A percentile compares a stretch with the other conserved stretches of the same genome.
phyloP scores from a whole-genome alignment of 2,329 filamentous ascomycete species.

The Microsporum ferrugineum region DNA sequence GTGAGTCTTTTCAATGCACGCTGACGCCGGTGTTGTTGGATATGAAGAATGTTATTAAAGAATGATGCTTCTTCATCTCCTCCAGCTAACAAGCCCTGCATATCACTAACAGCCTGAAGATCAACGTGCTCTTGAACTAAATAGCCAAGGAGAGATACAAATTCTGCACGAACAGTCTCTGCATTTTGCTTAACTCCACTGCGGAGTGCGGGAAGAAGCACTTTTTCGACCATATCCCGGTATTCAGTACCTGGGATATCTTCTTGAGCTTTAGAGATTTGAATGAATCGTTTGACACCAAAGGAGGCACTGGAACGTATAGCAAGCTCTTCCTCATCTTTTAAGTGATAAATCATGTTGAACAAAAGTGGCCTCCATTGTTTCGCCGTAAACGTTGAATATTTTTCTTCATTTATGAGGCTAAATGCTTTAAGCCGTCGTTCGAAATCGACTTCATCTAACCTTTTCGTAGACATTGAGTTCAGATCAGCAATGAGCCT shows the following conservation, averaged over 20 bases:
- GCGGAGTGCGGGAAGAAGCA: conserved; percentile 66
- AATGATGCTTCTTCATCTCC: conserved; percentile 75
- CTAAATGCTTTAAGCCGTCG: conserved; percentile 66
- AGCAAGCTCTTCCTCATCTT: conserved; percentile 75
- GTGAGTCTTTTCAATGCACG: conserved; percentile 71
- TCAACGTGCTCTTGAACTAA: conserved; percentile 59
- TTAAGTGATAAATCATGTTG: conserved; percentile 80
- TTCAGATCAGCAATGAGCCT: conserved; percentile 68
- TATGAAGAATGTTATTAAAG: conserved; percentile 85
- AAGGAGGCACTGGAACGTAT: conserved; percentile 76
- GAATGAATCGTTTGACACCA: conserved; percentile 65
- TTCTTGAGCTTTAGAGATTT: conserved; percentile 43
- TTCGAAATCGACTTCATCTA: conserved; percentile 85
- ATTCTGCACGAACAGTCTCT: conserved; percentile 74
- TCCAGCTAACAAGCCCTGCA: conserved; percentile 56
- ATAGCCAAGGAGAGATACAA: conserved; percentile 65
- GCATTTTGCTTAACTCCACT: conserved; percentile 65
- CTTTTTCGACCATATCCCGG: conserved; percentile 50
- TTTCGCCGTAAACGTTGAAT: conserved; percentile 48
- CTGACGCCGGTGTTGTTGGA: conserved; percentile 74
- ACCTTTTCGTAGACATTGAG: conserved; percentile 56
- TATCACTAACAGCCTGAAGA: conserved; percentile 61
- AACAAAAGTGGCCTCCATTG: conserved; percentile 84
- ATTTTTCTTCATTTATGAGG: conserved; percentile 53
- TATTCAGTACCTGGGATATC: conserved; percentile 34